A percentile compares a stretch with the other conserved stretches of the same genome.
Conservation (phyloP, 2,329 filamentous ascomycete species). For the Ilyonectria robusta region DNA sequence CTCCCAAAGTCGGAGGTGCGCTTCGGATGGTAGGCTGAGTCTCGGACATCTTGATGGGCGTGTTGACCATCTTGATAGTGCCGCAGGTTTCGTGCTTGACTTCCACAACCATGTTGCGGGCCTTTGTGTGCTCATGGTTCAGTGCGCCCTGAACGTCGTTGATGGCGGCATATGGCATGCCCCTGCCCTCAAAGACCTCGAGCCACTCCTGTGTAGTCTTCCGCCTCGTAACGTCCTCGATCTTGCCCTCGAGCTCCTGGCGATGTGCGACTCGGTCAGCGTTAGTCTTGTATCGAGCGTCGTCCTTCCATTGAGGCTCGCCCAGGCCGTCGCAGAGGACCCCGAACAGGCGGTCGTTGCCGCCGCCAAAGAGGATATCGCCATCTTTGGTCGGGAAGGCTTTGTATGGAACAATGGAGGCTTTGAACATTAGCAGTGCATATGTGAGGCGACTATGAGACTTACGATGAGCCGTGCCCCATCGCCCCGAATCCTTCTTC, state of each 20-base stretch:
- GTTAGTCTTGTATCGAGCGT: slow-evolving; percentile 73
- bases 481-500: slow-evolving; percentile 87
- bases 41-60: slow-evolving; percentile 93
- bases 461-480: slow-evolving; percentile 95
- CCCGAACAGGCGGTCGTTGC: slow-evolving; percentile 79
- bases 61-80: slow-evolving; percentile 90
- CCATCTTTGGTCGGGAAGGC: slow-evolving; percentile 83
- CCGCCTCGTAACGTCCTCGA: slow-evolving; percentile 80
- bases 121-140: slow-evolving; percentile 86
- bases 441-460: slow-evolving; percentile 23
- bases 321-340: slow-evolving; percentile 74
- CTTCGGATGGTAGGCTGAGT: slow-evolving; percentile 82
- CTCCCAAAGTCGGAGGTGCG: slow-evolving; percentile 86
- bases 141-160: slow-evolving; percentile 92
- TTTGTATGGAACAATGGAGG: slow-evolving; percentile 97
- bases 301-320: slow-evolving; percentile 71
- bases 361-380: slow-evolving; percentile 79
- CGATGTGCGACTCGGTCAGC: slow-evolving; percentile 78
- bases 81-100: slow-evolving; percentile 88
- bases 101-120: slow-evolving; percentile 91
- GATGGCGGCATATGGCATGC: slow-evolving; percentile 92
- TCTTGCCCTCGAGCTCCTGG: slow-evolving; percentile 81
- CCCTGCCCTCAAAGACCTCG: slow-evolving; percentile 86
- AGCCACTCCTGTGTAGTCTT: slow-evolving; percentile 93
- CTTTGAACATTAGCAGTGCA: slow-evolving; percentile 57